A percentile compares a stretch with the other conserved stretches of the same genome.
These are phyloP conservation scores for Phyllosticta citribraziliensis DNA, from an alignment of 2,329 filamentous ascomycete genomes.

Conservation along the genomic window DNA sequence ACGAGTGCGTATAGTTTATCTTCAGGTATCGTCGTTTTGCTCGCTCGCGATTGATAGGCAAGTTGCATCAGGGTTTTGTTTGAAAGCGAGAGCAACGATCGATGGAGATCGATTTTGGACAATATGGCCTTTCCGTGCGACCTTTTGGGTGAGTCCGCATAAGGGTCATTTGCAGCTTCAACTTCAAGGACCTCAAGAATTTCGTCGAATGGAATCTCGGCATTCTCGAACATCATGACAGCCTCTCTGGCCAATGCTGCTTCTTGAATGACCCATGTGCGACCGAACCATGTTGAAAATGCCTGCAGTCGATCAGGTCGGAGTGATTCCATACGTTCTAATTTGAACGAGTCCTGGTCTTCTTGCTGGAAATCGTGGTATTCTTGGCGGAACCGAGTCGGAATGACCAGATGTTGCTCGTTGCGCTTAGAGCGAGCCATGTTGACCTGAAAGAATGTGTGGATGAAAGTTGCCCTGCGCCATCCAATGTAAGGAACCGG, in stretches of 20 bases:
- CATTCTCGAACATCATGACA: neutral
- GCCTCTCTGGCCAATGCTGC: neutral
- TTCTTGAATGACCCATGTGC: neutral
- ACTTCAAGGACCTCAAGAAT: neutral
- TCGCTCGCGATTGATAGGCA: neutral
- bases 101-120: neutral
- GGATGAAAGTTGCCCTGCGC: too few relatives aligned
- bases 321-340: too few relatives aligned
- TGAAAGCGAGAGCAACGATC: neutral
- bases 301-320: neutral
- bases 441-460: neutral
- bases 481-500: constrained; percentile 2
- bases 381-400: too few relatives aligned
- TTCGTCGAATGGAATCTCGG: neutral
- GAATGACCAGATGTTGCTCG: neutral
- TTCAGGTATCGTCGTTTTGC: neutral
- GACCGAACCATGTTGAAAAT: neutral
- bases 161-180: too few relatives aligned
- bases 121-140: too few relatives aligned
- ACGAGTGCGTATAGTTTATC: constrained; percentile 1
- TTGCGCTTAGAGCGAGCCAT: neutral
- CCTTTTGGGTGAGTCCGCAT: too few relatives aligned
- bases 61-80: neutral
- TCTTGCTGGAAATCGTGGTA: too few relatives aligned
- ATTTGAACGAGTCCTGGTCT: too few relatives aligned